Evolutionary conservation across 2,329 filamentous ascomycete species (phyloP), one percentile per base, ranked within the genome.

Genomic region (Talaromyces sp.): DNA sequence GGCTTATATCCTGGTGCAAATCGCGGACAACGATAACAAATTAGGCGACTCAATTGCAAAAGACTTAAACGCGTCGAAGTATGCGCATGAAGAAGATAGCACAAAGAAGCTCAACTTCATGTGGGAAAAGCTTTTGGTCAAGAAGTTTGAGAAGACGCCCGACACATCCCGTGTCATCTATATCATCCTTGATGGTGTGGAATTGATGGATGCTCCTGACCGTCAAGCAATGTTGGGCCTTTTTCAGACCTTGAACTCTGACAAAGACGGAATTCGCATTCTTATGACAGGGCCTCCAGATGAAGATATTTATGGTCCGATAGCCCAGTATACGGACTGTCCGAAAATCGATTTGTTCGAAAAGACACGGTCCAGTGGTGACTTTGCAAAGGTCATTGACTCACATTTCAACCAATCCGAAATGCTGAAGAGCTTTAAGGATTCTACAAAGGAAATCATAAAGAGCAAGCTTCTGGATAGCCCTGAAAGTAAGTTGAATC

Each of bases 111-210:
- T 59, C 6, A 29, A 59, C 56, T 59, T 59, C 36, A 59, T 59
- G 56, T 59, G 56, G 56, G 56, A 59, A 38, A 59, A 59, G 31
- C 56, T 59, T 43, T 45, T 59, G 56, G 56, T 59, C 36, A 59
- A 59, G 25, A 59, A 59, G 10, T 59, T 59, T 4, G 56, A 59
- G 22, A 59, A 59, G 56, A 59, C 56, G 13, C 56, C 56, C 15
- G 56, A 59, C 19, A 31, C 22, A 43, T 59, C 56, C 3, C 56
- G 56, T 27, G 19, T 59, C 4, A 22, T 59, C 38, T 59, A 59
- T 13, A 59, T 59, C 13, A 59, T 59, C 7, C 56, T 59, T 13
- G 56, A 59, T 31, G 56, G 56, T 22, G 56, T 59, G 56, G 56
- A 59, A n/a, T 31, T 59, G 31, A 59, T 59, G 56, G 56, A 59